phyloP scores from a whole-genome alignment of 164 flowering plant genomes.

The Magnolia officinalis region DNA sequence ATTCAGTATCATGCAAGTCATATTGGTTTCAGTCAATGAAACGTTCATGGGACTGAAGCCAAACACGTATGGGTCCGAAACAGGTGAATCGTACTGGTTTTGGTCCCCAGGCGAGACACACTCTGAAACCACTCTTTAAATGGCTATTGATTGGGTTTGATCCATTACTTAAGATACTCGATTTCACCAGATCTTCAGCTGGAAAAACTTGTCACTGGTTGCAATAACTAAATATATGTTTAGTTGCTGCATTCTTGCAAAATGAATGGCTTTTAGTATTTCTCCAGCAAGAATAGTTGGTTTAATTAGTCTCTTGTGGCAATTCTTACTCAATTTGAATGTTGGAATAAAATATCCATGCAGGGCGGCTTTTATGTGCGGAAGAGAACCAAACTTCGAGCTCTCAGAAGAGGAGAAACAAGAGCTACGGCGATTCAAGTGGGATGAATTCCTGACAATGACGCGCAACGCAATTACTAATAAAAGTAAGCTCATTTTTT shows the following conservation, averaged over 20 bases:
- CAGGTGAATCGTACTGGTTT: too few species aligned
- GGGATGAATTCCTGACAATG: conserved; percentile 82
- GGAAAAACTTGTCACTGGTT: not conserved
- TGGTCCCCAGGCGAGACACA: too few species aligned
- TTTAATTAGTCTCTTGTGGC: not conserved
- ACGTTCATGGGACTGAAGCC: too few species aligned
- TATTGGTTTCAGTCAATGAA: too few species aligned
- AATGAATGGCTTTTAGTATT: not conserved
- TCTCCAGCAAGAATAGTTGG: not conserved
- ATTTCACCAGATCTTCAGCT: not conserved
- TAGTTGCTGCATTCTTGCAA: not conserved
- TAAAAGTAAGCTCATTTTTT: conserved; percentile 49
- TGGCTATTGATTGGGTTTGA: too few species aligned
- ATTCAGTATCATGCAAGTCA: too few species aligned
- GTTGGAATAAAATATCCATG: conserved; percentile 4
- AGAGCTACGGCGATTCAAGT: conserved; percentile 60
- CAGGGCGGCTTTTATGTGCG: conserved; percentile 99
- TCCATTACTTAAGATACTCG: too few species aligned
- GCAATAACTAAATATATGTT: not conserved
- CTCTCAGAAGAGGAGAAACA: conserved; percentile 77
- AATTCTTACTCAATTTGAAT: not conserved
- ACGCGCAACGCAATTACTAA: conserved; percentile 72
- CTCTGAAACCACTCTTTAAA: too few species aligned
- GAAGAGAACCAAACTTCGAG: conserved; percentile 93
- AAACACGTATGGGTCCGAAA: too few species aligned